Base-by-base conservation (phyloP, 768 basidiomycete genomes). In the Brasilioporus rufonigricans region DNA sequence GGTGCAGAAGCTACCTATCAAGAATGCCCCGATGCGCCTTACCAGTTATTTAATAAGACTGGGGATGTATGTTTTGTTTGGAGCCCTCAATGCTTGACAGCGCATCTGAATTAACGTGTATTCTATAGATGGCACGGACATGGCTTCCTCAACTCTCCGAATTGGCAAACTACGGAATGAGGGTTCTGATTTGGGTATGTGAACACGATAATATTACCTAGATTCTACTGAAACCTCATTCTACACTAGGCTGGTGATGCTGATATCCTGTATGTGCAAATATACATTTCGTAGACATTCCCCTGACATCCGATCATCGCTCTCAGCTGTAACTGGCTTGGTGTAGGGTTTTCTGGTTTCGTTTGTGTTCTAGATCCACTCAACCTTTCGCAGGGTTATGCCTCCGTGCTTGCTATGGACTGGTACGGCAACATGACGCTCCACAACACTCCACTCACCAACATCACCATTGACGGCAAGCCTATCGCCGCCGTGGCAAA, bases 1-100 rank as follows among this genome's bases (percentile, higher is more conserved):
- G 85, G 86, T 7, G 85, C 85, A 0, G 71, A 81, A 55, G 59
- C 63, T 23, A 61, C 55, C n/a, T n/a, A n/a, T n/a, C n/a, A n/a
- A n/a, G n/a, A n/a, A n/a, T n/a, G n/a, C n/a, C n/a, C n/a, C n/a
- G n/a, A n/a, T n/a, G n/a, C n/a, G n/a, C 53, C 61, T 77, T 0
- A 75, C 80, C 0, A 76, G 70, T 43, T 53, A 65, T 8, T 55
- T 76, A n/a, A 82, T 87, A 70, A 54, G 38, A 86, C 85, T 0
- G 86, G 84, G 23, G 86, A 87, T 67, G 83, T 83, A 52, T 51
- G 78, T 60, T 9, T 0, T 41, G 16, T 43, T 14, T n/a, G n/a
- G n/a, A n/a, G n/a, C n/a, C 9, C 11, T 5, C 23, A 10, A 26
- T 36, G 18, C 1, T 3, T n/a, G 4, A 33, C 6, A 16, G n/a